These are phyloP conservation scores for Candida parachauliodes DNA, from an alignment of 805 yeast species.

Conservation along the genomic window DNA sequence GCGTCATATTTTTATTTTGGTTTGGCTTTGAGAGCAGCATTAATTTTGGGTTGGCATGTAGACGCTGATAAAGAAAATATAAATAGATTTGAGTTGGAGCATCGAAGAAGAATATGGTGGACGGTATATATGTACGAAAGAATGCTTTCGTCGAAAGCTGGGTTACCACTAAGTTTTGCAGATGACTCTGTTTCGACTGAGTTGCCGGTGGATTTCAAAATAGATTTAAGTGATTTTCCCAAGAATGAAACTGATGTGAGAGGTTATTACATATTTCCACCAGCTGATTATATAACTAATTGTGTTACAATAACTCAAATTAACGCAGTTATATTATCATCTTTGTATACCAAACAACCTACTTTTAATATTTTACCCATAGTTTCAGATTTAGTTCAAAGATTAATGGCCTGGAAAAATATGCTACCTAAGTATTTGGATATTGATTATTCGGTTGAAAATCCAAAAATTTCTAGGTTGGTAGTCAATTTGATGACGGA, in stretches of 20 bases:
- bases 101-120: slow-evolving; percentile 47
- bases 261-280: slow-evolving; percentile 70
- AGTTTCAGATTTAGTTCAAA: slow-evolving; percentile 64
- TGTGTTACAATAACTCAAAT: slow-evolving; percentile 78
- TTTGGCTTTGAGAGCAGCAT: slow-evolving; percentile 65
- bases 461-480: slow-evolving; percentile 57
- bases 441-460: slow-evolving; percentile 56
- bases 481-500: slow-evolving; percentile 77
- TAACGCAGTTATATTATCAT: slow-evolving; percentile 67
- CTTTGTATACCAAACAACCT: slow-evolving; percentile 72
- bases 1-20: slow-evolving; percentile 81
- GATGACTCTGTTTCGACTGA: slow-evolving; percentile 80
- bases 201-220: slow-evolving; percentile 68
- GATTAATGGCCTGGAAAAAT: slow-evolving; percentile 65
- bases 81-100: slow-evolving; percentile 52
- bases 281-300: slow-evolving; percentile 70
- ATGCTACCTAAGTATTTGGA: slow-evolving; percentile 59
- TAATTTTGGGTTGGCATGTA: slow-evolving; percentile 76
- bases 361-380: slow-evolving; percentile 72
- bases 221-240: slow-evolving; percentile 41
- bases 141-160: slow-evolving; percentile 80
- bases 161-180: slow-evolving; percentile 72
- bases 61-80: slow-evolving; percentile 67
- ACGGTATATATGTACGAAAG: slow-evolving; percentile 53
- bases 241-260: slow-evolving; percentile 48